Conservation (phyloP, 2,329 filamentous ascomycete genomes). For the Claviceps fusiformis region DNA sequence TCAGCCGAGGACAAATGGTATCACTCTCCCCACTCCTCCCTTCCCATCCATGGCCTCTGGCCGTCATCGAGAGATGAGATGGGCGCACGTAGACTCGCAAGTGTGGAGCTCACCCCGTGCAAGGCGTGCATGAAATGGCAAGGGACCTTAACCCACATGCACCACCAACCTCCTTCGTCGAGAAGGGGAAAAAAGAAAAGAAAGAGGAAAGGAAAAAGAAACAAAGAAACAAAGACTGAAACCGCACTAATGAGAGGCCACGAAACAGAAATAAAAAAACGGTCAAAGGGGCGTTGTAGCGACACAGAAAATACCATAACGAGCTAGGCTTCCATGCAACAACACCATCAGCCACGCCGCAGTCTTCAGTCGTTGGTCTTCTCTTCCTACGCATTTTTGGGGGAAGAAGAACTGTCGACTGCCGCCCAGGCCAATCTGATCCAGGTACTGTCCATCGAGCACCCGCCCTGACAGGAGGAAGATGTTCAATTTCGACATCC, state of each 20-base stretch:
- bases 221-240: background rate
- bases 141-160: background rate
- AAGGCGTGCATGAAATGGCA: background rate
- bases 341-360: too few species aligned
- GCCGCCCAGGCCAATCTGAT: background rate
- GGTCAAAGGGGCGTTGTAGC: too few species aligned
- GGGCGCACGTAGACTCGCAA: background rate
- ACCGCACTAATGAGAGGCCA: background rate
- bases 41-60: slow-evolving; percentile 7
- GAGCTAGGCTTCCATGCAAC: too few species aligned
- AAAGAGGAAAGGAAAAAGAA: background rate
- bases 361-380: too few species aligned
- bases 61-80: slow-evolving; percentile 5
- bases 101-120: background rate
- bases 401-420: background rate
- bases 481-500: background rate
- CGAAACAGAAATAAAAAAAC: too few species aligned
- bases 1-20: background rate
- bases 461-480: background rate
- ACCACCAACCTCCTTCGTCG: slow-evolving; percentile 1
- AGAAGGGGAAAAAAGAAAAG: background rate
- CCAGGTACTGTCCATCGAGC: background rate
- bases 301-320: too few species aligned
- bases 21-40: background rate
- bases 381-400: too few species aligned